Percentiles rank a stretch among this genome's conserved stretches.
phyloP scores from a whole-genome alignment of 306 rosid species.

The Malus sieversii region DNA sequence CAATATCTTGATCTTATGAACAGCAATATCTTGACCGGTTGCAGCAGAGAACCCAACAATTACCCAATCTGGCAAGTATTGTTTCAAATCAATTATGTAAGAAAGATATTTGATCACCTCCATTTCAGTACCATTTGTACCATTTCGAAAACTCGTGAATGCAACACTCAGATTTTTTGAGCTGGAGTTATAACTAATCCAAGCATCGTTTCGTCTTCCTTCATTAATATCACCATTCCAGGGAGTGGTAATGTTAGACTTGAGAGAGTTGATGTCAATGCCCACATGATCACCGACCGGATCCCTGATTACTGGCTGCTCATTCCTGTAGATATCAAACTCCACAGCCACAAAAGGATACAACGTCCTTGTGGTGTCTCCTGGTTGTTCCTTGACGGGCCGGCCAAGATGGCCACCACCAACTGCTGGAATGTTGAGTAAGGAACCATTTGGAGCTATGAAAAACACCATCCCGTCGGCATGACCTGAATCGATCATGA shows the following conservation, averaged over 20 bases:
- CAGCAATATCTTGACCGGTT: background rate
- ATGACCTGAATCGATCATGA: no score
- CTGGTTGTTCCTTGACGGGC: no score
- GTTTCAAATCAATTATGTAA: background rate
- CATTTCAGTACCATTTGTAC: background rate
- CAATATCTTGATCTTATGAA: background rate
- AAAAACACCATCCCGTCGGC: no score
- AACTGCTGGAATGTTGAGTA: no score
- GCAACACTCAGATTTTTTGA: constrained; percentile 17
- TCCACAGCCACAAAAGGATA: no score
- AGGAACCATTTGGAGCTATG: no score
- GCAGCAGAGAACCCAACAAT: background rate
- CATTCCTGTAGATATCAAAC: no score
- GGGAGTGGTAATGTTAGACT: background rate
- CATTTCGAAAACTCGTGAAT: background rate
- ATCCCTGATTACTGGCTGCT: no score
- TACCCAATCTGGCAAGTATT: background rate
- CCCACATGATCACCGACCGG: constrained; percentile 20
- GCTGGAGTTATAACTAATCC: constrained; percentile 22
- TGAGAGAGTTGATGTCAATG: constrained; percentile 4
- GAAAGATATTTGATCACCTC: background rate
- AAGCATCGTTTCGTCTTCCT: constrained; percentile 11
- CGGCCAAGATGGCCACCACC: no score
- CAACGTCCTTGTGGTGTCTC: no score
- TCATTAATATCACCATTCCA: constrained; percentile 12